Conservation (phyloP, 2,329 filamentous ascomycete genomes). For the Volutella citrinella region DNA sequence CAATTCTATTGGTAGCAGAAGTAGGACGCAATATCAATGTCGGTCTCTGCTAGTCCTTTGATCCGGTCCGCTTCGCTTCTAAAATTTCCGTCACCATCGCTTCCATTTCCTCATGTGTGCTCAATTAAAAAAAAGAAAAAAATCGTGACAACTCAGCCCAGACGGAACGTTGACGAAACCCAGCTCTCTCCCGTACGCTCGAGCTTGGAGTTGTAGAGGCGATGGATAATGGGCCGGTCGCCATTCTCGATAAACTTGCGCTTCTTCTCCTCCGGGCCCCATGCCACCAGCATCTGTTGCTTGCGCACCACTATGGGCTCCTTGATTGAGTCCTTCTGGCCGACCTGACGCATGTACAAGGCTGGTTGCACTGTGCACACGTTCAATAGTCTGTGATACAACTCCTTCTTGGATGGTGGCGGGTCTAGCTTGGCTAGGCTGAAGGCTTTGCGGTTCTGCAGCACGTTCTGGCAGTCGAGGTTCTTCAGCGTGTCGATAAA, state of each 20-base stretch:
- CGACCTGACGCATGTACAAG: slow-evolving; percentile 35
- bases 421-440: slow-evolving; percentile 30
- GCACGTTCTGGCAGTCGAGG: slow-evolving; percentile 34
- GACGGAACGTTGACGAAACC: too few relatives aligned
- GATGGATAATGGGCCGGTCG: slow-evolving; percentile 28
- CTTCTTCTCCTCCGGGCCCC: slow-evolving; percentile 32
- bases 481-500: slow-evolving; percentile 29
- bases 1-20: too few relatives aligned
- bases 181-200: slow-evolving; percentile 11
- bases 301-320: slow-evolving; percentile 33
- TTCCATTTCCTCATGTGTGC: too few relatives aligned
- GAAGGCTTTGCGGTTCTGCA: slow-evolving; percentile 36
- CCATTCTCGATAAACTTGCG: slow-evolving; percentile 24
- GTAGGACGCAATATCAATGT: too few relatives aligned
- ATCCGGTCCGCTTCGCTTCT: too few relatives aligned
- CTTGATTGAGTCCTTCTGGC: slow-evolving; percentile 31
- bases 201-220: slow-evolving; percentile 24
- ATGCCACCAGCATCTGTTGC: slow-evolving; percentile 38
- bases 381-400: slow-evolving; percentile 29
- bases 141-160: too few relatives aligned
- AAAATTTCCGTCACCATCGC: too few relatives aligned
- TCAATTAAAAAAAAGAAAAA: too few relatives aligned
- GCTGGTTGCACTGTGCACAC: slow-evolving; percentile 35
- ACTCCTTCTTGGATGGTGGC: slow-evolving; percentile 26
- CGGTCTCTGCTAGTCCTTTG: too few relatives aligned